Base-by-base conservation (phyloP, 176 grass and related monocot species). In the Hyparrhenia diplandra region DNA sequence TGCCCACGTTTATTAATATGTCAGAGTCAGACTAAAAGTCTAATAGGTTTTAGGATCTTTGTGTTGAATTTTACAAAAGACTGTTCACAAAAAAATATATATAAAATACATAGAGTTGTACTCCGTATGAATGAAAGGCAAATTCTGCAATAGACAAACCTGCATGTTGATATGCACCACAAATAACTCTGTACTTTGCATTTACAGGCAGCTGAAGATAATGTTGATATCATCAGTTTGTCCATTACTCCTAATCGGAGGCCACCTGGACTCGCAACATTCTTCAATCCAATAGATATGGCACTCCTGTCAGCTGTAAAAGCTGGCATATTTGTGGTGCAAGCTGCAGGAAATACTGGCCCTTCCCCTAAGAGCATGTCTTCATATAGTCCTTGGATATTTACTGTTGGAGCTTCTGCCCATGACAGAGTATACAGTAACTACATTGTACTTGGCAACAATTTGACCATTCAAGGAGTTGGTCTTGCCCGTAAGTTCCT, bases 281-380 rank as follows among this genome's bases (percentile, higher is more conserved):
- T 99, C 68, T 99, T 99, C 80, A 99, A 99, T 87, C 96, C 96
- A n/a, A 99, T 99, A 82, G 96, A 99, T 65, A 99, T 99, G 96
- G 78, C 96, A 18, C 79, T 99, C 79, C 58, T 99, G 18, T 93
- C 90, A 64, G 96, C 96, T 73, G 84, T 93, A 52, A 93, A 93
- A 82, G 88, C 90, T 80, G 88, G 92, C 74, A 95, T 99, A 85
- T 99, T 99, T 86, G 92, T 95, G 46, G 96, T 99, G 64, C 96
- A 99, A 81, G 96, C 96, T 69, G 92, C 96, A 30, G 96, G 96
- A 85, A 99, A 99, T 76, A 99, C 92, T 43, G 96, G 96, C 51
- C 96, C 96, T 73, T 90, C 96, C 73, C 41, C 86, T 72, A 99
- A 99, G 85, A 95, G 90, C 68, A 84, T 99, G 84, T 93, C 90